Evolutionary conservation across 352 stramenopile species (phyloP).

Genomic region (Elongisporangium prolatum): DNA sequence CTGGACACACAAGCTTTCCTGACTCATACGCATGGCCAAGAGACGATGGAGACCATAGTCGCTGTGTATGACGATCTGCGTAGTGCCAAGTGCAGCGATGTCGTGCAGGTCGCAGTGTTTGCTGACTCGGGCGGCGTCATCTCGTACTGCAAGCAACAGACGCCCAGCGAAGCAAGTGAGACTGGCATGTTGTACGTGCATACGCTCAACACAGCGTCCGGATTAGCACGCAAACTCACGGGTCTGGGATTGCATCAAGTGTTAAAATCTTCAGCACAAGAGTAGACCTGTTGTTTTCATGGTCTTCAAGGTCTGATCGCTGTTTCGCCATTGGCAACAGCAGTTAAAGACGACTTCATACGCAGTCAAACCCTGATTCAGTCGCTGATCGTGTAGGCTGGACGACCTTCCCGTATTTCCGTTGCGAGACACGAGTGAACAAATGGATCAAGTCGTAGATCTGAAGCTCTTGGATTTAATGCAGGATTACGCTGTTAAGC

Average conservation of each 20-base stretch:
- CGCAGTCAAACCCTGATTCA: too few relatives aligned
- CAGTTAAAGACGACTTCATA: too few relatives aligned
- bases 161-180: background rate
- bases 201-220: slow-evolving; percentile 61
- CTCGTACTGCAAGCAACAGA: slow-evolving; percentile 53
- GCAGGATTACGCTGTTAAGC: too few relatives aligned
- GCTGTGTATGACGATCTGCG: slow-evolving; percentile 26
- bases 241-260: slow-evolving; percentile 43
- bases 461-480: too few relatives aligned
- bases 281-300: background rate
- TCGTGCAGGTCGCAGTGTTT: slow-evolving; percentile 56
- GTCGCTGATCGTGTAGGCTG: too few relatives aligned
- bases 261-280: slow-evolving; percentile 13
- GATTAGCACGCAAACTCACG: slow-evolving; percentile 46
- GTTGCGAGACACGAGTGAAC: slow-evolving; percentile 1
- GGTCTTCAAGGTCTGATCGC: too few relatives aligned
- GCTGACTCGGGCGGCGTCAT: slow-evolving; percentile 50
- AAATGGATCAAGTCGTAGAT: too few relatives aligned
- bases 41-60: background rate
- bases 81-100: slow-evolving; percentile 39
- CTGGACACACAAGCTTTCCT: slow-evolving; percentile 29
- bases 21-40: slow-evolving; percentile 9
- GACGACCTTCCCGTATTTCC: background rate
- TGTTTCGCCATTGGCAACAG: too few relatives aligned
- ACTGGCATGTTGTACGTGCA: slow-evolving; percentile 32